A percentile compares a stretch with the other conserved stretches of the same genome.
These are phyloP conservation scores for Porphyra umbilicalis DNA, from an alignment of 31 red algal genomes.

Conservation along the genomic window DNA sequence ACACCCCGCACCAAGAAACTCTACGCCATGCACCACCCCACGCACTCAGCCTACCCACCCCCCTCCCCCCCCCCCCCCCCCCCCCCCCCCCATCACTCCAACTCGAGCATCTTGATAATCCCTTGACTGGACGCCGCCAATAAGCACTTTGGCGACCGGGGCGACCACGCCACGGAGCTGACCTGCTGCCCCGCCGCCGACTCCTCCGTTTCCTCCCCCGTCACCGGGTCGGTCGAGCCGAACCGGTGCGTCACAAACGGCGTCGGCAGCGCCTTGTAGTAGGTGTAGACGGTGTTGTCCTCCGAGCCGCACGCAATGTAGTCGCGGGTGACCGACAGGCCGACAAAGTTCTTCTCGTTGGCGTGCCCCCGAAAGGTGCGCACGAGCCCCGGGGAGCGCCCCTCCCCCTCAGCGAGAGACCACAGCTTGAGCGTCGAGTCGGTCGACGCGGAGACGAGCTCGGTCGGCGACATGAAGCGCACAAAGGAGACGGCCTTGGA, in stretches of 20 bases:
- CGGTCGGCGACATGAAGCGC: constrained; percentile 49
- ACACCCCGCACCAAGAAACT: too few species aligned
- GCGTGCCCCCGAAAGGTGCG: constrained; percentile 73
- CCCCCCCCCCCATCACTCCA: constrained; percentile 13
- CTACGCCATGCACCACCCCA: too few species aligned
- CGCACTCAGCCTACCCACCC: too few species aligned
- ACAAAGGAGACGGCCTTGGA: constrained; percentile 80
- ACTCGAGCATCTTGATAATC: constrained; percentile 69
- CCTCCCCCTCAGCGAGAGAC: constrained; percentile 12
- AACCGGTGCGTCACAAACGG: constrained; percentile 58
- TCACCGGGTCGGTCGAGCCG: constrained; percentile 55
- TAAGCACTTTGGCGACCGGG: constrained; percentile 43
- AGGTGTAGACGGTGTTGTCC: constrained; percentile 79
- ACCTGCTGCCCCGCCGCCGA: constrained; percentile 52
- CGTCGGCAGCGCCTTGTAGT: constrained; percentile 69
- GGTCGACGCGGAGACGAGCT: constrained; percentile 79
- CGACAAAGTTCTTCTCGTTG: constrained; percentile 95
- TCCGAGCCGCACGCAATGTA: constrained; percentile 95
- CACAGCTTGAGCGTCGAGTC: constrained; percentile 88
- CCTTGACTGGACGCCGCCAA: constrained; percentile 75
- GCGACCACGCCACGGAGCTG: constrained; percentile 82
- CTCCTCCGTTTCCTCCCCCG: constrained; percentile 56
- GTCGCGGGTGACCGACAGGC: constrained; percentile 65
- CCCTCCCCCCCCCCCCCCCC: background rate
- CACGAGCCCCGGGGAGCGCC: constrained; percentile 19